Conservation (phyloP, 75 land plant genomes). For the Gnetum montanum region DNA sequence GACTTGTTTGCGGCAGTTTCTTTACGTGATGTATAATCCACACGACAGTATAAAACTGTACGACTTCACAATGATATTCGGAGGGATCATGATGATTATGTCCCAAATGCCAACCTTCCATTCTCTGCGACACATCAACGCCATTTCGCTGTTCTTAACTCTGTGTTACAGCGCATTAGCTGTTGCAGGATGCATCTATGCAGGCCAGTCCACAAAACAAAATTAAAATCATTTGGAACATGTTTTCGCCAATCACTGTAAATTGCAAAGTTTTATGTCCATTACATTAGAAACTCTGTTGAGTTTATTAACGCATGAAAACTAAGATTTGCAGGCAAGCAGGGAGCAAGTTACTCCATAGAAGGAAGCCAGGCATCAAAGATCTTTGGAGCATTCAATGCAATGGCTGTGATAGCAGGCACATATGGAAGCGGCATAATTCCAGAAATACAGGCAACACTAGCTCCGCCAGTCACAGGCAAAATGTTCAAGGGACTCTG, state of each 20-base stretch:
- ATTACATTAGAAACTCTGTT: not conserved
- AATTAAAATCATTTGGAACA: no score
- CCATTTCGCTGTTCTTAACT: constrained; percentile 47
- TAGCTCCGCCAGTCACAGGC: constrained; percentile 58
- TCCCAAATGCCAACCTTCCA: constrained; percentile 95
- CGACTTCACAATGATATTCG: constrained; percentile 60
- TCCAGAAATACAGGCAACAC: constrained; percentile 84
- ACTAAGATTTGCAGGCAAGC: constrained; percentile 38
- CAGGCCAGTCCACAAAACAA: constrained; percentile 22
- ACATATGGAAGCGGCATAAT: constrained; percentile 74
- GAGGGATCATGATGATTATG: constrained; percentile 52
- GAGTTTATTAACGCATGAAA: not conserved
- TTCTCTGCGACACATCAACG: no score
- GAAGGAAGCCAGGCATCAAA: constrained; percentile 20
- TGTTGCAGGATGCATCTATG: constrained; percentile 59
- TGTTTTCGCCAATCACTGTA: not conserved
- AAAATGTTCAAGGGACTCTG: constrained; percentile 79
- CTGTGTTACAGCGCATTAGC: constrained; percentile 62
- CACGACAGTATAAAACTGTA: constrained; percentile 53
- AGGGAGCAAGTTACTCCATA: constrained; percentile 36
- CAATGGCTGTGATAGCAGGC: constrained; percentile 68
- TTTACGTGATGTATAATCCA: constrained; percentile 45
- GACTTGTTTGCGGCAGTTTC: no score
- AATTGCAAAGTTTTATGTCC: not conserved
- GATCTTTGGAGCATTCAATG: constrained; percentile 60